Evolutionary conservation across 139 green algal species (phyloP).

Genomic region (Desmodesmus armatus): DNA sequence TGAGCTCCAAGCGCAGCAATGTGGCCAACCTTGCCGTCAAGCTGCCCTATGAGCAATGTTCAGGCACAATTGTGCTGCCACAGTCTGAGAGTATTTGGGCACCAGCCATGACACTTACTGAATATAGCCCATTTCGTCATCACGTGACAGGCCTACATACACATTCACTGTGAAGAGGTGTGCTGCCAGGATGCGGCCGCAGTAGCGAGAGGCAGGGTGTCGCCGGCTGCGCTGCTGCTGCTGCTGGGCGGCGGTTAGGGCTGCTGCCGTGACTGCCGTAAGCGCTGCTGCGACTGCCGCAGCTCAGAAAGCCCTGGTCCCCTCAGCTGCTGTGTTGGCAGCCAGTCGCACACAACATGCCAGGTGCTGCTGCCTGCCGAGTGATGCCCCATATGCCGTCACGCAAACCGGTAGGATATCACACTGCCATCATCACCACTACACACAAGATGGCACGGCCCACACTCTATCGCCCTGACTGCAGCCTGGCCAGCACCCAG

Average conservation of each 20-base stretch:
- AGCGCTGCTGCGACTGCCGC: background rate
- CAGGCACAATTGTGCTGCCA: no score
- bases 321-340: no score
- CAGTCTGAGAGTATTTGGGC: no score
- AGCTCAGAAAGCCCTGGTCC: background rate
- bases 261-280: conserved; percentile 6
- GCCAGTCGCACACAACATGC: background rate
- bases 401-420: conserved; percentile 50
- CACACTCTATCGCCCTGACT: conserved; percentile 55
- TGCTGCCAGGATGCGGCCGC: no score
- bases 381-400: background rate
- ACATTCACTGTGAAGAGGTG: no score
- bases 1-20: no score
- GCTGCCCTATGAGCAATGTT: no score
- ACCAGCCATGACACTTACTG: no score
- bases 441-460: conserved; percentile 41
- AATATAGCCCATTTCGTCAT: no score
- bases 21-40: no score
- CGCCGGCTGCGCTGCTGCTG: background rate
- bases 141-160: no score
- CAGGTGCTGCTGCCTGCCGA: background rate
- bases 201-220: background rate
- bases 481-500: conserved; percentile 53
- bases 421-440: conserved; percentile 63
- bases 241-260: background rate